Base-by-base conservation (phyloP, 164 flowering plant genomes). In the Echeveria elegans region DNA sequence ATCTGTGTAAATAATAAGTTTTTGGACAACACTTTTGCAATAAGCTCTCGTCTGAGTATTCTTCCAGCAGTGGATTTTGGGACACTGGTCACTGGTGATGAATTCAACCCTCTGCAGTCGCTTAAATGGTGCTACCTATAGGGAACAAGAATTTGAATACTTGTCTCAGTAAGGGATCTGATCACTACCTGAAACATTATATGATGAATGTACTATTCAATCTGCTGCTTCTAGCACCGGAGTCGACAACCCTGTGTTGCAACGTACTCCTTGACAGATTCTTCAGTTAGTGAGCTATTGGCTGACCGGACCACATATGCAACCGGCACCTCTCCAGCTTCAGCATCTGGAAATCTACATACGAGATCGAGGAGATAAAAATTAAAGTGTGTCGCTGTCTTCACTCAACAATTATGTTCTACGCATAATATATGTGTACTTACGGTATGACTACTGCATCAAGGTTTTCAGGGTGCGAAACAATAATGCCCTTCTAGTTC, bases 401-500 rank as follows among this genome's bases (percentile, higher is more conserved):
- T 18, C n/a, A 34, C 29, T 43, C 26, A 65, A 23, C 18, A 15
- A 19, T 0, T 43, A 12, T 14, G 36, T 38, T 19, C 10, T 10
- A 26, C 8, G 18, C 15, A 43, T 6, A 12, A 43, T 6, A 12
- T 8, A 0, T 18, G 28, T 43, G 47, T 64, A 78, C 96, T 86
- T 81, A 93, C 98, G 98, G 98, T 72, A 94, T 83, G 60, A 90
- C 98, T 53, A 83, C 95, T 64, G 98, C 94, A 74, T 94, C 97
- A 66, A 81, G 64, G 71, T 90, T 90, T 69, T 94, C 97, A 64
- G 96, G 89, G 72, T 94, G 97, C 64, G 95, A 77, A 64, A 88
- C 71, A 53, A 91, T 88, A 52, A 94, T 70, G 10, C 86, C 86
- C 97, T 80, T 94, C 98, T 38, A 94, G 90, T 82, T 94, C 96